Base-by-base conservation (phyloP, 495 filamentous ascomycete genomes). In the Aspergillus egyptiacus region DNA sequence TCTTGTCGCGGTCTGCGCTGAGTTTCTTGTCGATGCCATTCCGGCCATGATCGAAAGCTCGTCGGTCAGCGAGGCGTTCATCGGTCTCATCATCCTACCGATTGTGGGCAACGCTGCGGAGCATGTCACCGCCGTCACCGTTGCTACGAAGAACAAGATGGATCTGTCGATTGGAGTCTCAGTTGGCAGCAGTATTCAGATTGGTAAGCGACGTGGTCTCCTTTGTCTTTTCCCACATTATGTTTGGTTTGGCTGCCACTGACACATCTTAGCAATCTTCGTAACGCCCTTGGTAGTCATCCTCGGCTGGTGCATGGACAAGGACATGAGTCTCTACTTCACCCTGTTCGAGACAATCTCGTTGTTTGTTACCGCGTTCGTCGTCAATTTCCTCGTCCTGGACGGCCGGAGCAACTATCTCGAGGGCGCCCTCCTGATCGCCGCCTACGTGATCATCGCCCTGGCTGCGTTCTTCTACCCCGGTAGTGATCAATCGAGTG, bases 121-220 rank as follows among this genome's bases (percentile, higher is more conserved):
- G 71, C 89, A 95, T 72, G 85, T 93, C 6, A 95, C 89, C 1
- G 87, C 90, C 1, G 86, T 95, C 30, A 86, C 81, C 20, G 89
- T 95, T 6, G 89, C 90, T 5, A 77, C 79, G 53, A 96, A 95
- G 74, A 95, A 95, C 70, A 96, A 96, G 72, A 94, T 95, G 89
- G 89, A 96, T 71, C 72, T 95, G 22, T 84, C 90, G 0, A 94
- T 96, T 53, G 89, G 87, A 56, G 87, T 95, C 20, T 89, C 89
- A 4, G 82, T 95, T 15, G 90, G 90, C 11, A 86, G 80, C 39
- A 89, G 84, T 54, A 94, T 96, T 60, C 90, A 95, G 66, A 75
- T 75, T 34, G 68, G 68, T 67, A 58, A 35, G 60, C 6, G 24
- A 27, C 28, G n/a, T 11, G 3, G 9, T 13, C n/a, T 13, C 24